phyloP scores from a whole-genome alignment of 176 grass and related monocot species.

The Dendrocalamus sinicus region DNA sequence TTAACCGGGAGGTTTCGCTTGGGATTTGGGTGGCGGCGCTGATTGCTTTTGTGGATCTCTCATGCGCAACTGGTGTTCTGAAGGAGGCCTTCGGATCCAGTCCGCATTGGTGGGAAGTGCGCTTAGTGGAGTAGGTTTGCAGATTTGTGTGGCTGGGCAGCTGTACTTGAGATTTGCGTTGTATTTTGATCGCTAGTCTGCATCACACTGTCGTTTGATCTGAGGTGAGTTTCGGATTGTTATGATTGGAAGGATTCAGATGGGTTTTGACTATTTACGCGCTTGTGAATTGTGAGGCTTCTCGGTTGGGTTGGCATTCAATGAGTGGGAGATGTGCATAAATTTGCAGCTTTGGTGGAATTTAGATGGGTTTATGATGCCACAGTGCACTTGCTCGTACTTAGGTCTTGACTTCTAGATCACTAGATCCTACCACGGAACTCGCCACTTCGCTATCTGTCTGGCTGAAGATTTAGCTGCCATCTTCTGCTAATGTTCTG shows the following conservation, averaged over 20 bases:
- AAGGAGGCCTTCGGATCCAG: slow-evolving; percentile 16
- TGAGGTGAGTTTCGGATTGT: not conserved
- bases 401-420: not conserved
- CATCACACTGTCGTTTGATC: not conserved
- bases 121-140: not conserved
- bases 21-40: slow-evolving; percentile 18
- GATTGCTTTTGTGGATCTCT: slow-evolving; percentile 33
- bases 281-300: not conserved
- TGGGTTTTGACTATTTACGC: not conserved
- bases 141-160: not conserved
- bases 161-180: not conserved
- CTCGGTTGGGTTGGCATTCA: not conserved
- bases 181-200: slow-evolving; percentile 1
- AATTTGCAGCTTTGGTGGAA: not conserved
- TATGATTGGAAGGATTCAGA: not conserved
- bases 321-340: not conserved
- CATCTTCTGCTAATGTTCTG: slow-evolving; percentile 2
- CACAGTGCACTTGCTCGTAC: not conserved
- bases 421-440: not conserved
- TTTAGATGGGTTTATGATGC: not conserved
- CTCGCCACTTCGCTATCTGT: not conserved
- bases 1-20: not conserved
- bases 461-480: not conserved
- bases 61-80: not conserved
- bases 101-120: not conserved